phyloP scores from a whole-genome alignment of 2,329 filamentous ascomycete genomes.

The Anisogramma anomala region DNA sequence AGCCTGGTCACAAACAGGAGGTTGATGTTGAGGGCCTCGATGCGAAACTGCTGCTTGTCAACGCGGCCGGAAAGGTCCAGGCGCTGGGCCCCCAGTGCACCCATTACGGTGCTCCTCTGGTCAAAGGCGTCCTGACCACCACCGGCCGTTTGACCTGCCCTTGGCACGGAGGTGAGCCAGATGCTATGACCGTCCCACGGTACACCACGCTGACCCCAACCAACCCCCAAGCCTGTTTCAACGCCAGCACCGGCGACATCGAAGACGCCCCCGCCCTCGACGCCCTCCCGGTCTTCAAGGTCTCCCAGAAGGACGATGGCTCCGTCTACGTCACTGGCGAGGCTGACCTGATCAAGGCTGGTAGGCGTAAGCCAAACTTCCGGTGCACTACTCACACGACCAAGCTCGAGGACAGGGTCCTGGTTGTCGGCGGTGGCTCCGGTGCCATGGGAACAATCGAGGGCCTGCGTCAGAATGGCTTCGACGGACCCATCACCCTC shows the following conservation, averaged over 20 bases:
- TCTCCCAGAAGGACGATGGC: constrained; percentile 70
- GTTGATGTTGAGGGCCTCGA: constrained; percentile 84
- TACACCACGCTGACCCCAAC: no score
- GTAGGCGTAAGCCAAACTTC: constrained; percentile 61
- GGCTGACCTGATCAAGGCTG: constrained; percentile 64
- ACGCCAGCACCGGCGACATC: constrained; percentile 76
- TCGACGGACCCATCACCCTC: constrained; percentile 66
- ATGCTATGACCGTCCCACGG: no score
- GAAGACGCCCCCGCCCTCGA: constrained; percentile 91
- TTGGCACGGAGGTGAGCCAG: constrained; percentile 81
- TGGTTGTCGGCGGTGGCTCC: constrained; percentile 83
- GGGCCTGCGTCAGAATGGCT: constrained; percentile 71
- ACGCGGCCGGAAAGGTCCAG: constrained; percentile 62
- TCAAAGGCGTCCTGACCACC: constrained; percentile 71
- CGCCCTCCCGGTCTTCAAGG: constrained; percentile 68
- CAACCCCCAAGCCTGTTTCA: constrained; percentile 66
- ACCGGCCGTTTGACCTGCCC: constrained; percentile 82
- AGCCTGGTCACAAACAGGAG: constrained; percentile 75
- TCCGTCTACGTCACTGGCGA: constrained; percentile 76
- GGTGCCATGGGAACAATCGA: constrained; percentile 75
- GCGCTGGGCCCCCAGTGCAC: constrained; percentile 76
- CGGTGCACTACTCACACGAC: constrained; percentile 45
- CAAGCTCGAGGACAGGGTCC: constrained; percentile 50
- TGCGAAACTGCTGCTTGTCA: constrained; percentile 77
- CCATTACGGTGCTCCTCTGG: constrained; percentile 85